A percentile compares a stretch with the other conserved stretches of the same genome.
Evolutionary conservation across 257 asterid genomes (phyloP).

Genomic region (Solanum peruvianum): DNA sequence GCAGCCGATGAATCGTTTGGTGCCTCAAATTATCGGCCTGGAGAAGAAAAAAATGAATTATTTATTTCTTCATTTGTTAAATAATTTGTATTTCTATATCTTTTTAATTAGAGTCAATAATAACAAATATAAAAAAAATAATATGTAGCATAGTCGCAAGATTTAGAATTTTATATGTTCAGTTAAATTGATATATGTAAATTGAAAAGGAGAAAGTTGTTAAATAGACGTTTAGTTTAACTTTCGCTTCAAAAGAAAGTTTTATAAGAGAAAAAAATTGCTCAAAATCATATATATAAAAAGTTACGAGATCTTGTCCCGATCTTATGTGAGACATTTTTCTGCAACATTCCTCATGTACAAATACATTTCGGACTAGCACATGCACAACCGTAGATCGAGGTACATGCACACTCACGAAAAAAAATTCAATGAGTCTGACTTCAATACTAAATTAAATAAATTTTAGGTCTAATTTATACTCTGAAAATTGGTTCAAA

Average conservation of each 20-base stretch:
- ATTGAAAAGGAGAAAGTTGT: background rate
- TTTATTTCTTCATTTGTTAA: background rate
- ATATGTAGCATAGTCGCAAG: background rate
- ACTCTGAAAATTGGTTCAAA: too few species aligned
- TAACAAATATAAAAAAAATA: background rate
- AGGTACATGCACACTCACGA: too few species aligned
- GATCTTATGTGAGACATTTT: background rate
- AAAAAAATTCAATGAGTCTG: accelerated
- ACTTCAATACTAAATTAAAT: background rate
- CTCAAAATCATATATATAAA: background rate
- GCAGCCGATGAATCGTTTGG: constrained; percentile 57
- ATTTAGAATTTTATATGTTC: background rate
- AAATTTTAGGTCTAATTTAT: too few species aligned
- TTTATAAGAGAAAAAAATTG: background rate
- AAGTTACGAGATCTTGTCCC: background rate
- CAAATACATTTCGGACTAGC: background rate
- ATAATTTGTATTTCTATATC: background rate
- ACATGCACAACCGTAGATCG: background rate
- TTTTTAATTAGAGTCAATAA: background rate
- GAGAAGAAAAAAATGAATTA: background rate
- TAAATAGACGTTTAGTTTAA: background rate
- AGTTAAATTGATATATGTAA: background rate
- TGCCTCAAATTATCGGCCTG: constrained; percentile 79
- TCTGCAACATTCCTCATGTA: background rate
- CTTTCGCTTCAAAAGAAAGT: background rate